These are phyloP conservation scores for Euphorbia peplus DNA, from an alignment of 345 rosid species.

Conservation along the genomic window DNA sequence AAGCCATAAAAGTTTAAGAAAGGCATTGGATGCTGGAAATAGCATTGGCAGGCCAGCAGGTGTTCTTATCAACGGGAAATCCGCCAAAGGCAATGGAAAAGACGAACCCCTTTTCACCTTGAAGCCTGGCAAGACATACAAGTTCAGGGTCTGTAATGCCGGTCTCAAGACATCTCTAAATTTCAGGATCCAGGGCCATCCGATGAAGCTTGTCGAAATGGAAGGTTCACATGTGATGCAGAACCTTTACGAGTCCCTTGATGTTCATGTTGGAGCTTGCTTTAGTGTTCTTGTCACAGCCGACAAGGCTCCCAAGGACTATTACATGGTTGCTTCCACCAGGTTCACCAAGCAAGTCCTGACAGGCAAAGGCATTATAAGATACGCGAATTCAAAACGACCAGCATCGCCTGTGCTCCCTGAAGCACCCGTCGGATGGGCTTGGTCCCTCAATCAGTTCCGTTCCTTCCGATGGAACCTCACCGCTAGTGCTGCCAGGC, in stretches of 20 bases:
- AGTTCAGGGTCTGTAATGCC: slow-evolving; percentile 24
- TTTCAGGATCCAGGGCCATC: slow-evolving; percentile 23
- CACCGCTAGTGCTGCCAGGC: slow-evolving; percentile 30
- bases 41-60: slow-evolving; percentile 21
- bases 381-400: slow-evolving; percentile 23
- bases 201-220: slow-evolving; percentile 25
- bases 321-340: slow-evolving; percentile 27
- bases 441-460: slow-evolving; percentile 28
- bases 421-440: slow-evolving; percentile 27
- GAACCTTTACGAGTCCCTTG: slow-evolving; percentile 20
- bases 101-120: slow-evolving; percentile 27
- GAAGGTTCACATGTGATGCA: slow-evolving; percentile 25
- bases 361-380: slow-evolving; percentile 18
- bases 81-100: slow-evolving; percentile 13
- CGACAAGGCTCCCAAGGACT: slow-evolving; percentile 20
- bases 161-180: slow-evolving; percentile 22
- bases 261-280: slow-evolving; percentile 26
- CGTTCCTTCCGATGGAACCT: slow-evolving; percentile 29
- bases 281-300: slow-evolving; percentile 21
- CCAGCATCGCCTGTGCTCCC: slow-evolving; percentile 19
- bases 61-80: slow-evolving; percentile 24
- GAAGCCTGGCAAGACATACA: slow-evolving; percentile 27
- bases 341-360: slow-evolving; percentile 14
- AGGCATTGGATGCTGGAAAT: slow-evolving; percentile 18
- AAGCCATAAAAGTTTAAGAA: slow-evolving; percentile 8